Conservation (phyloP, 805 yeast genomes). For the Wickerhamomyces alni region DNA sequence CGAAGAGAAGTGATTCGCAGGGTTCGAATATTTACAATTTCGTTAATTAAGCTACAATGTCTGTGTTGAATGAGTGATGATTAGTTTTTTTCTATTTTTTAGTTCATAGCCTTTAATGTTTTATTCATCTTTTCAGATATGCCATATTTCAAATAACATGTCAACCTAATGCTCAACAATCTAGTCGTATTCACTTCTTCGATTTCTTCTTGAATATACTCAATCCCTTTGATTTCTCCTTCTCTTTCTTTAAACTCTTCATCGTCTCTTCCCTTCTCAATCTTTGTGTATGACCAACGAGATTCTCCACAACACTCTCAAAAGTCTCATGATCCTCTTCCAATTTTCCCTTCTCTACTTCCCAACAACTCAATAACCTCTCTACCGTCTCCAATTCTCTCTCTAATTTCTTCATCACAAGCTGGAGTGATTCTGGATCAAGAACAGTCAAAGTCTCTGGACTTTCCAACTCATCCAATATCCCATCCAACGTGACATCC, state of each 20-base stretch:
- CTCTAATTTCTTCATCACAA: conserved; percentile 29
- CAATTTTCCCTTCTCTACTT: conserved; percentile 40
- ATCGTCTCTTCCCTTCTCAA: conserved; percentile 47
- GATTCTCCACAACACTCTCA: conserved; percentile 82
- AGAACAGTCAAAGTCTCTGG: conserved; percentile 19
- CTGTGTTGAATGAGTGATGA: neutral
- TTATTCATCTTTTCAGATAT: too few species aligned
- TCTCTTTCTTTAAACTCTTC: conserved; percentile 27
- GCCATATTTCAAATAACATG: too few species aligned
- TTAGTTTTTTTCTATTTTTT: neutral
- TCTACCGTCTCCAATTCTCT: conserved; percentile 32
- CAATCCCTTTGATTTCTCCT: conserved; percentile 13
- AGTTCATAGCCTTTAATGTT: too few species aligned
- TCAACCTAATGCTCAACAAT: too few species aligned
- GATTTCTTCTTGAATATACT: conserved; percentile 4
- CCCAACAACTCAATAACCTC: conserved; percentile 43
- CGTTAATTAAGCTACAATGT: too few species aligned
- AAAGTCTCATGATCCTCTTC: conserved; percentile 66
- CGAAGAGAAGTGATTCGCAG: neutral
- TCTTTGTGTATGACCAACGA: conserved; percentile 87
- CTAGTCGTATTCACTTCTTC: neutral
- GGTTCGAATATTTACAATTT: conserved; percentile 9
- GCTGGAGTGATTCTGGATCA: conserved; percentile 30
- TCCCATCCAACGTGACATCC: conserved; percentile 14
- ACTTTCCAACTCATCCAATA: conserved; percentile 8